phyloP scores from a whole-genome alignment of 345 rosid species.

The Physaria fendleri region DNA sequence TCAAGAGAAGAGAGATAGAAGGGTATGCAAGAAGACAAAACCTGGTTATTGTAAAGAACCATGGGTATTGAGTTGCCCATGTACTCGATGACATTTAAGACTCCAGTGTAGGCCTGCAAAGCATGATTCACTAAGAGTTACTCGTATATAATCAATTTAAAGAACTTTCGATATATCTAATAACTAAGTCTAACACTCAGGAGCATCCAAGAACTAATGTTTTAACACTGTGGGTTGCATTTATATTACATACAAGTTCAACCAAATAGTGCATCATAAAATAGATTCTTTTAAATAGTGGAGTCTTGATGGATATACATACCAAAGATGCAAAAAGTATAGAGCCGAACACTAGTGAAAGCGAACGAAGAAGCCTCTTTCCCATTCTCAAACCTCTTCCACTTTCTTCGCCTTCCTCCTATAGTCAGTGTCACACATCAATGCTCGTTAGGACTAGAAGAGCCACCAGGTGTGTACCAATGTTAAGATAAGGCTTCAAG shows the following conservation, averaged over 20 bases:
- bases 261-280: neutral
- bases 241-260: neutral
- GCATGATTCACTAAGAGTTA: constrained; percentile 15
- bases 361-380: constrained; percentile 83
- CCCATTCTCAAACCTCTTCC: constrained; percentile 72
- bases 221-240: neutral
- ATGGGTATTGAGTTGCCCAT: constrained; percentile 55
- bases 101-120: constrained; percentile 77
- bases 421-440: constrained; percentile 35
- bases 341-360: constrained; percentile 76
- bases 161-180: neutral
- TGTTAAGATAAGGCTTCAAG: neutral
- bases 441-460: constrained; percentile 10
- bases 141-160: neutral
- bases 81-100: constrained; percentile 69
- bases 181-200: neutral
- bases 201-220: neutral
- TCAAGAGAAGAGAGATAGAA: neutral
- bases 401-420: constrained; percentile 91
- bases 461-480: neutral
- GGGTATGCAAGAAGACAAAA: constrained; percentile 23
- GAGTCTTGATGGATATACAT: constrained; percentile 21
- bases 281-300: neutral
- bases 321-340: constrained; percentile 85
- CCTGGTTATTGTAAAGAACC: constrained; percentile 82